Percentiles rank a stretch among this genome's conserved stretches.
Conservation (phyloP, 768 basidiomycete species). For the Grammothele lineata region DNA sequence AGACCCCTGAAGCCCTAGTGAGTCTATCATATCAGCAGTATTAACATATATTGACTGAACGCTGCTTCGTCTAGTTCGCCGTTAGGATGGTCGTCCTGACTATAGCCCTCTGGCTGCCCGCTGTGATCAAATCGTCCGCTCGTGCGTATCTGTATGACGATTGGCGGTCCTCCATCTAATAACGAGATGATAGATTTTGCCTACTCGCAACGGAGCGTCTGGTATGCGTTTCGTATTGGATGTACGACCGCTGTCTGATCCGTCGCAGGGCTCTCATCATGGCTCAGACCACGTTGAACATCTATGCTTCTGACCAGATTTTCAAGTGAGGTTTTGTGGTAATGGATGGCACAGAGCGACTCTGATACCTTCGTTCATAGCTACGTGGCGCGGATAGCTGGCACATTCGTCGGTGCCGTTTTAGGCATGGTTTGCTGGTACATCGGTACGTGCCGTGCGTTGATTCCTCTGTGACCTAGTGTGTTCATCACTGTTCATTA, state of each 20-base stretch:
- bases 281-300: conserved; percentile 54
- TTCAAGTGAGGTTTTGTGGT: conserved; percentile 31
- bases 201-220: conserved; percentile 44
- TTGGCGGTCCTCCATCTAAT: not conserved
- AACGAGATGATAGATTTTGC: conserved; percentile 31
- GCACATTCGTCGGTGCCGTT: conserved; percentile 44
- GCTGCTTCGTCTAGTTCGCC: conserved; percentile 35
- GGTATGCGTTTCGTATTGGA: no score
- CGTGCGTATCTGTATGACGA: conserved; percentile 35
- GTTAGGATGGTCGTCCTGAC: conserved; percentile 47
- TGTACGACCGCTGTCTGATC: no score
- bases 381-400: conserved; percentile 41
- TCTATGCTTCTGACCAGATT: conserved; percentile 56
- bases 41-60: not conserved
- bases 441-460: conserved; percentile 29
- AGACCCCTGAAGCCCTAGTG: conserved; percentile 39
- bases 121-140: conserved; percentile 38
- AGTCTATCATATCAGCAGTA: not conserved
- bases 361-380: conserved; percentile 18
- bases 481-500: no score
- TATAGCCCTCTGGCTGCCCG: conserved; percentile 49
- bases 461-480: no score
- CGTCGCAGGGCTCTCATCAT: conserved; percentile 56
- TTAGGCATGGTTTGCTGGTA: conserved; percentile 49
- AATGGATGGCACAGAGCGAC: no score